Conservation (phyloP, 1,139 yeast species). For the Scheffersomyces lignicola region DNA sequence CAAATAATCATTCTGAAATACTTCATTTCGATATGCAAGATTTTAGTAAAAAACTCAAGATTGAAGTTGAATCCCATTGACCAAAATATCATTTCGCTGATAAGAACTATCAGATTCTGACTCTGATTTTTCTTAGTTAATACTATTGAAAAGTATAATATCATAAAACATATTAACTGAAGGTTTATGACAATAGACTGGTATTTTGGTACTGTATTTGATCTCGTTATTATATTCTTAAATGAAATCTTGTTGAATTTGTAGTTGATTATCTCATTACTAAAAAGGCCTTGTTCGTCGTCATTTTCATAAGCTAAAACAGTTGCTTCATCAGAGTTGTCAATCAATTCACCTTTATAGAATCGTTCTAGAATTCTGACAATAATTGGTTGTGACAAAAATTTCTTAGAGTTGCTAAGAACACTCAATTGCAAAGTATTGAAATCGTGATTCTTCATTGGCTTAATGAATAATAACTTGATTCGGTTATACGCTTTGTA, state of each 20-base stretch:
- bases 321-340: conserved; percentile 13
- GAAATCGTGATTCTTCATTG: conserved; percentile 35
- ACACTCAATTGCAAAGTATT: conserved; percentile 57
- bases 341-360: conserved; percentile 51
- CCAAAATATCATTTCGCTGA: conserved; percentile 33
- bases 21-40: conserved; percentile 42
- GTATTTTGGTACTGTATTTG: conserved; percentile 43
- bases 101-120: neutral
- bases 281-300: conserved; percentile 26
- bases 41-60: conserved; percentile 38
- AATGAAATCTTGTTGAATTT: conserved; percentile 32
- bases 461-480: conserved; percentile 43
- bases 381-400: conserved; percentile 57
- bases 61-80: conserved; percentile 35
- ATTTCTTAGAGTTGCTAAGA: conserved; percentile 53
- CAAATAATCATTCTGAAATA: conserved; percentile 40
- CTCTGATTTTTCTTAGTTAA: conserved; percentile 22
- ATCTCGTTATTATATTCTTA: conserved; percentile 27
- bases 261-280: conserved; percentile 36
- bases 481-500: conserved; percentile 47
- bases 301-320: conserved; percentile 24
- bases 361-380: conserved; percentile 50
- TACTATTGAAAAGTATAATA: conserved; percentile 34
- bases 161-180: conserved; percentile 32
- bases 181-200: conserved; percentile 44